These are phyloP conservation scores for Xylaria sp. DNA, from an alignment of 2,329 filamentous ascomycete species.

Conservation along the genomic window DNA sequence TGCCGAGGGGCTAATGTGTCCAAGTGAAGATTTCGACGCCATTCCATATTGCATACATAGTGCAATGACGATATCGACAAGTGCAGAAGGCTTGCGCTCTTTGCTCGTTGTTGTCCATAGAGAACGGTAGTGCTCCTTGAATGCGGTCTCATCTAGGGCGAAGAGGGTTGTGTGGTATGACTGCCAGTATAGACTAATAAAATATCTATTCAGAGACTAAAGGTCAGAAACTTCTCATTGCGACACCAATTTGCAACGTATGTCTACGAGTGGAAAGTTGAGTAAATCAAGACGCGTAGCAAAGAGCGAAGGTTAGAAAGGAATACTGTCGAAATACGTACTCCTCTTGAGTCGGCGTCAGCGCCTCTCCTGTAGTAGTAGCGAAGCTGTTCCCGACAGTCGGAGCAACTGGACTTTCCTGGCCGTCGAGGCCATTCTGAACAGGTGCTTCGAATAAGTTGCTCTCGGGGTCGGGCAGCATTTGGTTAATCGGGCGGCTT, in stretches of 20 bases:
- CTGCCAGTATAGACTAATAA: conserved; percentile 60
- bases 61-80: conserved; percentile 63
- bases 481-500: conserved; percentile 41
- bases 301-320: background rate
- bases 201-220: conserved; percentile 28
- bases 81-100: conserved; percentile 56
- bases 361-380: conserved; percentile 37
- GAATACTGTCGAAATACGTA: conserved; percentile 37
- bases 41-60: conserved; percentile 57
- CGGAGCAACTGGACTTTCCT: background rate
- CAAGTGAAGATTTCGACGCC: conserved; percentile 9
- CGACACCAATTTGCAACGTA: background rate
- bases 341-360: conserved; percentile 57
- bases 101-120: conserved; percentile 50
- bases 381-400: background rate
- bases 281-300: background rate
- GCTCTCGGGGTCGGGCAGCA: conserved; percentile 45
- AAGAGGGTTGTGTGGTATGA: conserved; percentile 56
- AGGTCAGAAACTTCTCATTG: background rate
- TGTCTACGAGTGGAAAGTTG: background rate
- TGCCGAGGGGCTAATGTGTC: background rate
- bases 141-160: conserved; percentile 57
- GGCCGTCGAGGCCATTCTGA: conserved; percentile 11
- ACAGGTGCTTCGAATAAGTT: conserved; percentile 31
- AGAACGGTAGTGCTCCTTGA: conserved; percentile 56